A percentile compares a stretch with the other conserved stretches of the same genome.
Conservation (phyloP, 2,329 filamentous ascomycete genomes). For the Xylaria sp. region DNA sequence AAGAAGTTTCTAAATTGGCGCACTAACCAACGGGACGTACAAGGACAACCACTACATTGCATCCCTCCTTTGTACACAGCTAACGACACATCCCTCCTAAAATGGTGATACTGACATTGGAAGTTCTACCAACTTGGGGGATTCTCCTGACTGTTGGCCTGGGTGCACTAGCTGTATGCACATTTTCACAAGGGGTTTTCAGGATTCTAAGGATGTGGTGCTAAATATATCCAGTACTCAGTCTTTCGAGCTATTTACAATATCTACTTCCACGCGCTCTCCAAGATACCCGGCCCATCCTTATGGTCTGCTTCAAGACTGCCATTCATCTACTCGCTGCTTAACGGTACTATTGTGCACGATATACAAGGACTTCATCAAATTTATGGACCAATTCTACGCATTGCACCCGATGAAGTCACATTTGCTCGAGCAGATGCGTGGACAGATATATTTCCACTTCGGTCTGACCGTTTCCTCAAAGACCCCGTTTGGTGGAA, state of each 20-base stretch:
- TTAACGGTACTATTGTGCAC: slow-evolving; percentile 30
- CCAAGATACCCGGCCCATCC: slow-evolving; percentile 26
- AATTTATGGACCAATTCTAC: slow-evolving; percentile 31
- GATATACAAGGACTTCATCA: slow-evolving; percentile 33
- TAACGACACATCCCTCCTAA: too few species aligned
- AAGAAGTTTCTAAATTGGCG: too few species aligned
- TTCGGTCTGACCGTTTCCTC: slow-evolving; percentile 29
- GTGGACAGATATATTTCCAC: slow-evolving; percentile 31
- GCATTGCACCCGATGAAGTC: slow-evolving; percentile 34
- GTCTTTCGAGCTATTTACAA: slow-evolving; percentile 19
- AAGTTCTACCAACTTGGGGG: too few species aligned
- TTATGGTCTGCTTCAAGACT: slow-evolving; percentile 30
- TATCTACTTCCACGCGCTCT: slow-evolving; percentile 30
- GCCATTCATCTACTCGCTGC: slow-evolving; percentile 28
- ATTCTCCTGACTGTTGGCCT: too few species aligned
- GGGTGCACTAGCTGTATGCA: too few species aligned
- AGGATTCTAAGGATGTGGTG: too few species aligned
- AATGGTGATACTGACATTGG: too few species aligned
- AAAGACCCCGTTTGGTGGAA: slow-evolving; percentile 41
- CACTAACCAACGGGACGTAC: too few species aligned
- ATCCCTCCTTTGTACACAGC: too few species aligned
- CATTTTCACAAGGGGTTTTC: too few species aligned
- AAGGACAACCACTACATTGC: too few species aligned
- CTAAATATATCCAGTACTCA: slow-evolving; percentile 14
- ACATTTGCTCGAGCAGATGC: slow-evolving; percentile 31